phyloP scores from a whole-genome alignment of 2,329 filamentous ascomycete species.

The Diaporthe ilicicola region DNA sequence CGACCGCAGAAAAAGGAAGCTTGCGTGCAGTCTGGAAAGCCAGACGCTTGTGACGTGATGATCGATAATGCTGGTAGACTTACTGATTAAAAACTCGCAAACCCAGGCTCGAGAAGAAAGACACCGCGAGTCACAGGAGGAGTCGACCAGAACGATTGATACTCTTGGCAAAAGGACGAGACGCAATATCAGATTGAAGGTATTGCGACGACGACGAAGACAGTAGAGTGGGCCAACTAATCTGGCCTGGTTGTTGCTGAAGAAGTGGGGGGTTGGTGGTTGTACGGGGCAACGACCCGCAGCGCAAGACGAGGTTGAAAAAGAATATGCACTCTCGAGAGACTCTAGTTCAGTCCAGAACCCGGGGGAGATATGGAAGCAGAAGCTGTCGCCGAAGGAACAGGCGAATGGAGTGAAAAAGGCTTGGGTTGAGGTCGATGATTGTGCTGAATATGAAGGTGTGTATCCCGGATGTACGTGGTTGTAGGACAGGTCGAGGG shows the following conservation, averaged over 20 bases:
- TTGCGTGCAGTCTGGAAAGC: not conserved
- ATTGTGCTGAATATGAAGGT: not conserved
- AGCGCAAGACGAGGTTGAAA: not conserved
- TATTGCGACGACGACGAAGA: not conserved
- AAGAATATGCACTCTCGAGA: not conserved
- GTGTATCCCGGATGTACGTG: no score
- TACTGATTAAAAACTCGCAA: not conserved
- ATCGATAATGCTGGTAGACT: not conserved
- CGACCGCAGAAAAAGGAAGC: not conserved
- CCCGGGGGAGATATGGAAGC: no score
- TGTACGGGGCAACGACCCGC: constrained; percentile 10
- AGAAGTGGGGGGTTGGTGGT: not conserved
- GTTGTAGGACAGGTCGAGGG: not conserved
- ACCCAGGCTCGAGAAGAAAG: not conserved
- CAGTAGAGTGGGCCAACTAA: not conserved
- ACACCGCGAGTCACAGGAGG: not conserved
- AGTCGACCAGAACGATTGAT: not conserved
- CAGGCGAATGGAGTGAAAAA: not conserved
- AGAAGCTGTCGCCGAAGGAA: no score
- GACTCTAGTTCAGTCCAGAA: no score
- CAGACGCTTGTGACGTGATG: not conserved
- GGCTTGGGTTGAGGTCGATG: not conserved
- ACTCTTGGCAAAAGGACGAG: not conserved
- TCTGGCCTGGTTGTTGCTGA: not conserved
- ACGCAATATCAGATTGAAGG: not conserved